Evolutionary conservation across 2,329 filamentous ascomycete genomes (phyloP).

Genomic region (Xylariaceae sp.): DNA sequence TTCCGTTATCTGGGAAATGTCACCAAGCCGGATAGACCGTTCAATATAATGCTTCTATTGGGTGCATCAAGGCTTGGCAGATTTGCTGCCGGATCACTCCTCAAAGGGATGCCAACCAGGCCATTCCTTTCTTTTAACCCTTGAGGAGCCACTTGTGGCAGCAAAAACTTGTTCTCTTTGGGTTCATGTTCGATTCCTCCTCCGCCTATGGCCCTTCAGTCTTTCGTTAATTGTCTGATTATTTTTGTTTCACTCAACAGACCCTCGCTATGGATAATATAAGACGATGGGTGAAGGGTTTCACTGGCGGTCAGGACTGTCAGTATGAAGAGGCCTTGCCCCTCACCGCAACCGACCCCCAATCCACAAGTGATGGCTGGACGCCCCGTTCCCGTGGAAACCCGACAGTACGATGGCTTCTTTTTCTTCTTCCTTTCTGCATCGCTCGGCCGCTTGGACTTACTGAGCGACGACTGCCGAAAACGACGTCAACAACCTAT

Average conservation of each 20-base stretch:
- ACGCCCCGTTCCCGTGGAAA: slow-evolving; percentile 3
- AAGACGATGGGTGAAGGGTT: slow-evolving; percentile 23
- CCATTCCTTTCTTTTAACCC: slow-evolving; percentile 14
- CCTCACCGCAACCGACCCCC: slow-evolving; percentile 8
- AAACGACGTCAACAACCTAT: slow-evolving; percentile 28
- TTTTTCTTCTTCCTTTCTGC: slow-evolving; percentile 24
- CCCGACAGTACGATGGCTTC: slow-evolving; percentile 19
- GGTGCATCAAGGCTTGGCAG: too few relatives aligned
- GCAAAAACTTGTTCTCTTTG: slow-evolving; percentile 13
- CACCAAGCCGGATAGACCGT: too few relatives aligned
- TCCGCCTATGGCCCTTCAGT: slow-evolving; percentile 3
- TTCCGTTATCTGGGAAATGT: too few relatives aligned
- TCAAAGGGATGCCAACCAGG: background rate
- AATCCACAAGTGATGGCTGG: slow-evolving; percentile 17
- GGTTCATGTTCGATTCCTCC: slow-evolving; percentile 5
- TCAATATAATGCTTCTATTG: too few relatives aligned
- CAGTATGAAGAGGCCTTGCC: slow-evolving; percentile 23
- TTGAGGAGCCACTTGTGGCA: background rate
- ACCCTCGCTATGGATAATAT: slow-evolving; percentile 19
- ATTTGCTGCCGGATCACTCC: too few relatives aligned
- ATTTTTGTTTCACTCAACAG: background rate
- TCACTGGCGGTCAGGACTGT: slow-evolving; percentile 12
- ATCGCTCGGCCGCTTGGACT: slow-evolving; percentile 21
- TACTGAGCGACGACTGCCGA: slow-evolving; percentile 23
- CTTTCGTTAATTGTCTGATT: slow-evolving; percentile 19